These are phyloP conservation scores for Ceratobasidium sp. DNA, from an alignment of 1,284 basidiomycete species.

Conservation along the genomic window DNA sequence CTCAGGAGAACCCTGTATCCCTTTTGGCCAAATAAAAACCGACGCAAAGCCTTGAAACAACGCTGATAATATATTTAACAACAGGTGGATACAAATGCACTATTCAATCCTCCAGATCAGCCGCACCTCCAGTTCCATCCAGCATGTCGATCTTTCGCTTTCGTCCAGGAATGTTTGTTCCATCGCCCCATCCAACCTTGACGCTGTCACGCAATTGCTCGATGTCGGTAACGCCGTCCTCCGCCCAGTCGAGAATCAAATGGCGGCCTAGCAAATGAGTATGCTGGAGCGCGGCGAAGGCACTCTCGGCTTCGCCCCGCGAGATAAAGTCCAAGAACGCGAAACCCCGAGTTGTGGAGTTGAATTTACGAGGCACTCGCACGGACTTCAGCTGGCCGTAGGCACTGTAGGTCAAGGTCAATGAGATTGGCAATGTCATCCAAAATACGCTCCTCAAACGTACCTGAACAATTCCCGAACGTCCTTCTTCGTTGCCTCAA, in stretches of 20 bases:
- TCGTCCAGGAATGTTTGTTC: conserved; percentile 69
- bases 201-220: conserved; percentile 82
- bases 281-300: conserved; percentile 84
- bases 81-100: background rate
- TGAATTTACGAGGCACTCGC: conserved; percentile 87
- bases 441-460: conserved; percentile 50
- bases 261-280: conserved; percentile 97
- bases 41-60: background rate
- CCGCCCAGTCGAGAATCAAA: conserved; percentile 93
- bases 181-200: conserved; percentile 75
- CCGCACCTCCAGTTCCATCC: conserved; percentile 21
- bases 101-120: conserved; percentile 16
- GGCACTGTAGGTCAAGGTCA: conserved; percentile 61
- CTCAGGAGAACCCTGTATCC: conserved; percentile 6
- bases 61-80: background rate
- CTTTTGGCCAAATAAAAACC: conserved; percentile 4
- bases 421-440: conserved; percentile 12
- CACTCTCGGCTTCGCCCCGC: conserved; percentile 86
- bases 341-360: conserved; percentile 88
- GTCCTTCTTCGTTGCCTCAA: conserved; percentile 95
- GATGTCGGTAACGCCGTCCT: conserved; percentile 69
- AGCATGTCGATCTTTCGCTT: conserved; percentile 72
- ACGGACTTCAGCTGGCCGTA: conserved; percentile 94
- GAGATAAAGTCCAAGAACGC: conserved; percentile 95
- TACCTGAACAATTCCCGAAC: conserved; percentile 87